Percentiles rank a stretch among this genome's conserved stretches.
Conservation (phyloP, 192 early-diverging fungal genomes). For the Linnemannia schmuckeri region DNA sequence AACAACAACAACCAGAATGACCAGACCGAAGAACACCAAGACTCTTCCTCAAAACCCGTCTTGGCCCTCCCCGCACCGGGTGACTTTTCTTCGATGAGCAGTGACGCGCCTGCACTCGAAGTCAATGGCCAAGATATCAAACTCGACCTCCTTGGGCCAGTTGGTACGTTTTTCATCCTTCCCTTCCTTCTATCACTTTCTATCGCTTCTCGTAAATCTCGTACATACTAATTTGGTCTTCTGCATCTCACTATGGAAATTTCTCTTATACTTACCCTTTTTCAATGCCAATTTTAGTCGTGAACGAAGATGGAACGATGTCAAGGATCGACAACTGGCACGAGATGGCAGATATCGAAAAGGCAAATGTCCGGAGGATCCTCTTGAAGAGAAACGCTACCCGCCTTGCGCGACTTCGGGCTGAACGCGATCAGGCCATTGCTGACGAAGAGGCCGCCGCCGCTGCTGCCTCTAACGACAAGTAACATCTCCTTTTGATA, state of each 20-base stretch:
- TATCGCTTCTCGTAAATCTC: not conserved
- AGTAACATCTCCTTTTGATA: not conserved
- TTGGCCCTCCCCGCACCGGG: conserved; percentile 60
- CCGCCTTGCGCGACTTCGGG: conserved; percentile 45
- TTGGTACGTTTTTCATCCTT: conserved; percentile 41
- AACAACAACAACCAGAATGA: conserved; percentile 6
- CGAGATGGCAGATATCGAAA: conserved; percentile 68
- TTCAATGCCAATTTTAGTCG: conserved; percentile 42
- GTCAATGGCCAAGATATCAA: conserved; percentile 59
- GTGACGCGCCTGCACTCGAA: conserved; percentile 28
- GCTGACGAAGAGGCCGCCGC: not conserved
- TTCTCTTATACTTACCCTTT: not conserved
- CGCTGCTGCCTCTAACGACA: not conserved
- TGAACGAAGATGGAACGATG: conserved; percentile 64
- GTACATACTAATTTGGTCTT: too few species aligned
- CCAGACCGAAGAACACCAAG: not conserved
- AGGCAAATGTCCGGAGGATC: conserved; percentile 62
- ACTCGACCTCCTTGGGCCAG: conserved; percentile 59
- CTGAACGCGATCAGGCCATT: conserved; percentile 6
- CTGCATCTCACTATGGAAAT: not conserved
- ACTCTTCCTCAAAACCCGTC: conserved; percentile 26
- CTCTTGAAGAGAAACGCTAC: conserved; percentile 61
- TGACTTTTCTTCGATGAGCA: conserved; percentile 21
- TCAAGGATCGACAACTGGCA: conserved; percentile 67
- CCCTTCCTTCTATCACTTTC: not conserved